phyloP scores from a whole-genome alignment of 1,139 yeast species.

The Suhomyces maxii region DNA sequence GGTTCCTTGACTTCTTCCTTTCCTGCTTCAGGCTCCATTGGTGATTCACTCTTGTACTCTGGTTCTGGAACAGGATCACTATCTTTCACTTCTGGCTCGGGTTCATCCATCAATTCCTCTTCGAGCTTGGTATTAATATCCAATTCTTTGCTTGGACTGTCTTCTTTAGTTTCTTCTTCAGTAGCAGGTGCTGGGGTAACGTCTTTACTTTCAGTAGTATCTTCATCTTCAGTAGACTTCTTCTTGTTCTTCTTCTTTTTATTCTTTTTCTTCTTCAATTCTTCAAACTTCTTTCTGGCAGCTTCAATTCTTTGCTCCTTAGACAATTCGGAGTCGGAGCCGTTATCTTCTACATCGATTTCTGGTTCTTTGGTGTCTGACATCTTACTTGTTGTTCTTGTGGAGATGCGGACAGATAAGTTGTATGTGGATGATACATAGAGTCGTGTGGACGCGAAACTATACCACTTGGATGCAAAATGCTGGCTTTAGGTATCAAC shows the following conservation, averaged over 20 bases:
- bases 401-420: too few species aligned
- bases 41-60: too few species aligned
- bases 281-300: conserved; percentile 64
- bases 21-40: not conserved
- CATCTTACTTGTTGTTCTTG: not conserved
- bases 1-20: not conserved
- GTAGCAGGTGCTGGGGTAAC: conserved; percentile 10
- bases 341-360: conserved; percentile 6
- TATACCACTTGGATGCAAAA: too few species aligned
- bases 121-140: conserved; percentile 1
- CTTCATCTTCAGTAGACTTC: conserved; percentile 11
- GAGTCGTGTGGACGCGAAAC: too few species aligned
- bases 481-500: too few species aligned
- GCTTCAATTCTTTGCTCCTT: conserved; percentile 63
- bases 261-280: conserved; percentile 61
- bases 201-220: conserved; percentile 7
- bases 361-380: conserved; percentile 8
- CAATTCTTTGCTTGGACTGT: not conserved
- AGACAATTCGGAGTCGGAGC: conserved; percentile 24
- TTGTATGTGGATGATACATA: too few species aligned
- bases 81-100: not conserved
- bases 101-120: not conserved
- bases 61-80: too few species aligned
- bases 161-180: not conserved
- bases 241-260: conserved; percentile 25